Evolutionary conservation across 345 rosid species (phyloP).

Genomic region (Firmiana major): DNA sequence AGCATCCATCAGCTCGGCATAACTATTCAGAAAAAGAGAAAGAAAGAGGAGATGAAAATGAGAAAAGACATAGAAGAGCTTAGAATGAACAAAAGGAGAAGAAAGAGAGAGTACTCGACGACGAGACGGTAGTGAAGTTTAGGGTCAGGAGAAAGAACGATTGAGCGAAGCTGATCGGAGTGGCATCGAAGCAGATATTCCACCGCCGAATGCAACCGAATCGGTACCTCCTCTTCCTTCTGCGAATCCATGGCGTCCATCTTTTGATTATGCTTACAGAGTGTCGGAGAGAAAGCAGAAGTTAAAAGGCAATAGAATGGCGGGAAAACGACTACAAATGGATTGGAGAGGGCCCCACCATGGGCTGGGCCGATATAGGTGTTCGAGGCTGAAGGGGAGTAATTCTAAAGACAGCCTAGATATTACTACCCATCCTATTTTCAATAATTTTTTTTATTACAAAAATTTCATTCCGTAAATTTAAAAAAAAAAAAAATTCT

Average conservation of each 20-base stretch:
- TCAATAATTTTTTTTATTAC: no score
- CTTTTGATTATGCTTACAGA: not conserved
- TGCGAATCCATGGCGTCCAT: conserved; percentile 11
- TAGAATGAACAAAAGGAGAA: not conserved
- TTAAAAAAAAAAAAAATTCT: no score
- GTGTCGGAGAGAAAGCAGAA: not conserved
- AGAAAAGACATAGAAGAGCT: not conserved
- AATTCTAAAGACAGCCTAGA: no score
- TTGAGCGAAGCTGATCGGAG: conserved; percentile 61
- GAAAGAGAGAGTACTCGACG: conserved; percentile 40
- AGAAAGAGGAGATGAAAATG: not conserved
- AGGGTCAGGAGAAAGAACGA: conserved; percentile 64
- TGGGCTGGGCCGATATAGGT: no score
- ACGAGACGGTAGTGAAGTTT: conserved; percentile 76
- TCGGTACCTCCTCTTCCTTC: conserved; percentile 26
- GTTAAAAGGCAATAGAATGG: not conserved
- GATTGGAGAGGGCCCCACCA: no score
- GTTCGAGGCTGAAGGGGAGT: no score
- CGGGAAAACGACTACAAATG: conserved; percentile 24
- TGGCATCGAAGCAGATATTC: conserved; percentile 53
- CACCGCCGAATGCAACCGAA: conserved; percentile 42
- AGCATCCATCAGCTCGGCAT: conserved; percentile 69
- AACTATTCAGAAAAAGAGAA: conserved; percentile 32
- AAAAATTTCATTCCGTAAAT: no score
- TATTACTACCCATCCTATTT: no score